Evolutionary conservation across 164 flowering plant species (phyloP).

Genomic region (Tinospora cordifolia): DNA sequence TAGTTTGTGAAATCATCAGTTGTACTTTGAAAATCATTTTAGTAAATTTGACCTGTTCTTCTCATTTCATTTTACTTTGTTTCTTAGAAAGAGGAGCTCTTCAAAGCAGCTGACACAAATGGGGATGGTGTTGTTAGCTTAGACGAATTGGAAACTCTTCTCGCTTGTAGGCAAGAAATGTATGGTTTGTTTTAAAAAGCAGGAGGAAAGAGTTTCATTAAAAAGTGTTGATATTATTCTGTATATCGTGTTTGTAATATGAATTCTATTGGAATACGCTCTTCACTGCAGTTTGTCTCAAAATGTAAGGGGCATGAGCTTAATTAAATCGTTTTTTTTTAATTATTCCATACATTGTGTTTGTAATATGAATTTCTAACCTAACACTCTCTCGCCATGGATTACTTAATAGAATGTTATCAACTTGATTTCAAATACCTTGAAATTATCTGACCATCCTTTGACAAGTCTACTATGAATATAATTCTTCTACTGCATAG

Average conservation of each 20-base stretch:
- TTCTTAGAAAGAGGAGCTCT: slow-evolving; percentile 82
- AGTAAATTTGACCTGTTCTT: slow-evolving; percentile 11
- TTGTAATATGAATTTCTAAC: no score
- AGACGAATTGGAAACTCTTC: slow-evolving; percentile 84
- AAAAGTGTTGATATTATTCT: background rate
- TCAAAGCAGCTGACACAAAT: slow-evolving; percentile 71
- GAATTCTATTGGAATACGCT: no score
- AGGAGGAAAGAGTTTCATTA: background rate
- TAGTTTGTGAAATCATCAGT: background rate
- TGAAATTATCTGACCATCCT: no score
- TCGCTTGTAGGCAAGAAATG: slow-evolving; percentile 80
- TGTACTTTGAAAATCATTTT: background rate
- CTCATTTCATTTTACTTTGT: slow-evolving; percentile 16
- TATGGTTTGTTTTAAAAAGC: slow-evolving; percentile 22
- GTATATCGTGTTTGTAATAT: background rate
- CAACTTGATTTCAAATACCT: no score
- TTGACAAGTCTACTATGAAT: background rate
- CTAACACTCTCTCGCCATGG: no score
- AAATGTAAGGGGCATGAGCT: no score
- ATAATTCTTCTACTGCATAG: background rate
- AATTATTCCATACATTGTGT: background rate
- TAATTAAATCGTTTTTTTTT: no score
- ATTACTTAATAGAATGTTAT: no score
- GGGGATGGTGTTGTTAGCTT: slow-evolving; percentile 83
- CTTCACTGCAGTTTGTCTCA: no score